Conservation (phyloP, 441 rosid genomes). For the Metrosideros polymorpha region DNA sequence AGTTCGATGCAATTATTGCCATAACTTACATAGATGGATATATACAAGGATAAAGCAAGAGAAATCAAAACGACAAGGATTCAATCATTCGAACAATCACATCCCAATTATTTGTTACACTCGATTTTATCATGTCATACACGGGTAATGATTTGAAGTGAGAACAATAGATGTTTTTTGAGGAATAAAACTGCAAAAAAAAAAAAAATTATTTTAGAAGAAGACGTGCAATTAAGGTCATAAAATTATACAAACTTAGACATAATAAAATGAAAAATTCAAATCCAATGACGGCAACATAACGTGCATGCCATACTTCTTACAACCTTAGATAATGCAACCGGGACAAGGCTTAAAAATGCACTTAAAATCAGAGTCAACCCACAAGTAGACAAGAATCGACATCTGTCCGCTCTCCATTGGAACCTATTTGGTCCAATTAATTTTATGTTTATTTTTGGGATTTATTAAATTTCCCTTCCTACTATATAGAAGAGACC, state of each 20-base stretch:
- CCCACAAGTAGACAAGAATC: slow-evolving; percentile 16
- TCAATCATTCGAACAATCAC: not conserved
- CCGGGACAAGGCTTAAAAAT: not conserved
- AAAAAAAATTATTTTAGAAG: not conserved
- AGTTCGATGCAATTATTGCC: not conserved
- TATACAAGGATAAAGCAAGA: not conserved
- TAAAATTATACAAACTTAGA: not conserved
- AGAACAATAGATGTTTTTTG: too few relatives aligned
- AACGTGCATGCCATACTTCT: not conserved
- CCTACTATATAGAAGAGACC: not conserved
- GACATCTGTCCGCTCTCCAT: slow-evolving; percentile 3
- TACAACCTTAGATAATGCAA: not conserved
- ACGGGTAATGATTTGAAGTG: not conserved
- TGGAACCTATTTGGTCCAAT: not conserved
- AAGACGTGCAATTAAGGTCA: not conserved
- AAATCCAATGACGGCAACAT: not conserved
- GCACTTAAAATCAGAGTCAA: too few relatives aligned
- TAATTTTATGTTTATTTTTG: not conserved
- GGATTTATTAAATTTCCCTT: not conserved
- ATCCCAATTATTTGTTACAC: not conserved
- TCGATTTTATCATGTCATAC: not conserved
- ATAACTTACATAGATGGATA: not conserved
- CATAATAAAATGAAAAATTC: not conserved
- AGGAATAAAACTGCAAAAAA: not conserved
- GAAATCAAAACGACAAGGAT: not conserved